Evolutionary conservation across 192 early-diverging fungal genomes (phyloP), one percentile per base, ranked within the genome.

Genomic region (Coemansia furcata): DNA sequence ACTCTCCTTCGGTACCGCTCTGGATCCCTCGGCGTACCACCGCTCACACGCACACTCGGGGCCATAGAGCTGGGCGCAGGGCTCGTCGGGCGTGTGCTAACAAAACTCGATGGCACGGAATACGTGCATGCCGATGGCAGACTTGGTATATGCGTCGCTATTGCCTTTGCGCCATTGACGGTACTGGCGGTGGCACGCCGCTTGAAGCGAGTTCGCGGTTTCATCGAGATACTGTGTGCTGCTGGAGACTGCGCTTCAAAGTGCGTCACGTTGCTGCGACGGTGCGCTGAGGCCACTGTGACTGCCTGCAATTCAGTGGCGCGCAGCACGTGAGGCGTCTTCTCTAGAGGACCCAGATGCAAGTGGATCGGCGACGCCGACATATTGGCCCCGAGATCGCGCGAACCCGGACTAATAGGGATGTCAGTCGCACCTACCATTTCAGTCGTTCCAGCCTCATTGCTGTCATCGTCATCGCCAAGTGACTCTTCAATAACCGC

Each of bases 1-100:
- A 83, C 77, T 11, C 68, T 65, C 4, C 77, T 66, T n/a, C 81
- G 76, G 65, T 76, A 83, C 26, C 73, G 52, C 62, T 83, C 81
- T 1, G 81, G 81, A 44, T 83, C 81, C 2, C 68, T 68, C n/a
- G 54, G 26, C 8, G 52, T n/a, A 30, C 44, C 17, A 38, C 33
- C 32, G 29, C 66, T 47, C 38, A 60, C 69, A 39, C 75, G 75
- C 26, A 73, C 30, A 60, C 76, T 78, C 35, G 62, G 46, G 10
- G 67, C 65, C 12, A 62, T 11, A 11, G 42, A 60, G 63, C 74
- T 74, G 1, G 71, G 66, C 29, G 57, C 60, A 3, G 71, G 74
- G 57, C 79, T 82, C 29, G 57, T 40, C 1, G 71, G 63, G 6
- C 79, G 71, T 4, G 54, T 55, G 2, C 37, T 44, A 26, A 21